Evolutionary conservation across 495 filamentous ascomycete species (phyloP).

Genomic region (Evernia prunastri): DNA sequence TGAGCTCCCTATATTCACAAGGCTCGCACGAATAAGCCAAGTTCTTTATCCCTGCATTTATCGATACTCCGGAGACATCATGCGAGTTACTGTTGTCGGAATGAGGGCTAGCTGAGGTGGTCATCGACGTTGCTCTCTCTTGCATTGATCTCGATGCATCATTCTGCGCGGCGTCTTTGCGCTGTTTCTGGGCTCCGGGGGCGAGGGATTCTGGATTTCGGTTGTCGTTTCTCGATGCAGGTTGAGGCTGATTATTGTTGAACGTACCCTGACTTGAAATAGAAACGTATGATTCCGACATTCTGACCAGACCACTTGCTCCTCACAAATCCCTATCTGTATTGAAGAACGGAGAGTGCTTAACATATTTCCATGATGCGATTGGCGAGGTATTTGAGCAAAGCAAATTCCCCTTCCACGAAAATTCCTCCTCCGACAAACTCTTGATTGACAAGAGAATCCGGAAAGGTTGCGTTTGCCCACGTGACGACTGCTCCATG

Average conservation of each 20-base stretch:
- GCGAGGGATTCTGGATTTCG: neutral
- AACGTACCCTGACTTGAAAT: neutral
- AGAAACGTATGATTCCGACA: neutral
- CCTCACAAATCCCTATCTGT: neutral
- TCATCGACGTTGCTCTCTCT: neutral
- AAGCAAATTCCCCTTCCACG: neutral
- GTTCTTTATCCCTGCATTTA: neutral
- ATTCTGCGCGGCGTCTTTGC: neutral
- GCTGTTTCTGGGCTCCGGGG: neutral
- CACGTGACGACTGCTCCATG: neutral
- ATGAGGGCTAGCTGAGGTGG: neutral
- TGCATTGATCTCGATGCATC: neutral
- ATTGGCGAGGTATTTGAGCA: neutral
- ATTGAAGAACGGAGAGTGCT: neutral
- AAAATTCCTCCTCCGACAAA: neutral
- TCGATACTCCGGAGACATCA: neutral
- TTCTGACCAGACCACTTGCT: neutral
- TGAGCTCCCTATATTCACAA: neutral
- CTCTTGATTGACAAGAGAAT: neutral
- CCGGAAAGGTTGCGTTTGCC: neutral
- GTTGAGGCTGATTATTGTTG: neutral
- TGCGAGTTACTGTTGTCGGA: no score
- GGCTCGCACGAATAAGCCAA: neutral
- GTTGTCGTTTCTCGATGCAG: neutral
- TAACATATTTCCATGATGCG: neutral